Percentiles rank a stretch among this genome's conserved stretches.
Conservation (phyloP, 805 yeast genomes). For the Ogataea sp. region DNA sequence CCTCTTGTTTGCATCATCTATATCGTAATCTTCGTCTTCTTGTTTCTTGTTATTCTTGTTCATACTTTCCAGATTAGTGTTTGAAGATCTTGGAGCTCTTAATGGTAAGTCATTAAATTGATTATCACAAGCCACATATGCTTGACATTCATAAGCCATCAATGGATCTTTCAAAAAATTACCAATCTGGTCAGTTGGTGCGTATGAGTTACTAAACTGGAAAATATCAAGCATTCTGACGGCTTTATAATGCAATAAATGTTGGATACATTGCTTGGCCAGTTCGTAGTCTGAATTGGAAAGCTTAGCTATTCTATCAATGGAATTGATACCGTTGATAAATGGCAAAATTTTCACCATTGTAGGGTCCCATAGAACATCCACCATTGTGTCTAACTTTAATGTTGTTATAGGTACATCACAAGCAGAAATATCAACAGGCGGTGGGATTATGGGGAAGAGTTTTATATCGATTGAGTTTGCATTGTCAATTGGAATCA, state of each 20-base stretch:
- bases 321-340: constrained; percentile 83
- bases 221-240: constrained; percentile 78
- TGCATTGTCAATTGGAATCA: constrained; percentile 85
- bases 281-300: constrained; percentile 75
- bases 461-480: constrained; percentile 88
- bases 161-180: constrained; percentile 53
- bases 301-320: constrained; percentile 63
- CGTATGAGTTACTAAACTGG: constrained; percentile 82
- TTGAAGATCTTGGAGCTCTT: constrained; percentile 18
- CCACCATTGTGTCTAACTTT: constrained; percentile 61
- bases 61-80: constrained; percentile 9
- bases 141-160: constrained; percentile 78
- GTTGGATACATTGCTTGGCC: constrained; percentile 84
- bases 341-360: constrained; percentile 81
- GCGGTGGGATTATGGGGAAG: constrained; percentile 84
- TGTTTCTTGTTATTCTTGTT: background rate
- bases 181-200: constrained; percentile 75
- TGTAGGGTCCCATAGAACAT: constrained; percentile 96
- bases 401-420: constrained; percentile 95
- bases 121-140: constrained; percentile 53
- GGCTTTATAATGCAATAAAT: constrained; percentile 83
- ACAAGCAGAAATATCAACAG: constrained; percentile 63
- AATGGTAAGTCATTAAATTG: constrained; percentile 27
- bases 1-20: background rate
- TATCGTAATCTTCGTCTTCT: background rate